These are phyloP conservation scores for Angomonas desouzai DNA, from an alignment of 208 protist species.

Conservation along the genomic window DNA sequence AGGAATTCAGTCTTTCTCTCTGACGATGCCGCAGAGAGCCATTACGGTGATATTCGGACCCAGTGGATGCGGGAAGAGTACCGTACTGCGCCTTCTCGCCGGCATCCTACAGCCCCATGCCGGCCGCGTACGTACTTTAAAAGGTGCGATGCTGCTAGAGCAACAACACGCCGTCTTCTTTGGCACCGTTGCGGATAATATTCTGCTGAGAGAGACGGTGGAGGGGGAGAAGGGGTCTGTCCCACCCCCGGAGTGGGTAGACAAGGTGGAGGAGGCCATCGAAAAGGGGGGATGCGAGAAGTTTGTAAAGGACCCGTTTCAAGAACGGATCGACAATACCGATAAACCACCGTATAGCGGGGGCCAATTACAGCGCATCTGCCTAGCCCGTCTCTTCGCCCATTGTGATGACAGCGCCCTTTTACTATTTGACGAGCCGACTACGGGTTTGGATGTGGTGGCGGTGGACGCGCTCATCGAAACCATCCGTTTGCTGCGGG, in stretches of 20 bases:
- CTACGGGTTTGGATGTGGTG: slow-evolving; percentile 52
- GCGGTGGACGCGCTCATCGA: slow-evolving; percentile 42
- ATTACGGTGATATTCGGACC: slow-evolving; percentile 71
- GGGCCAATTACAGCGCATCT: slow-evolving; percentile 77
- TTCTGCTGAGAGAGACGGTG: slow-evolving; percentile 39
- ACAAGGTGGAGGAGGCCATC: slow-evolving; percentile 28
- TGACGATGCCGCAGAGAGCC: slow-evolving; percentile 22
- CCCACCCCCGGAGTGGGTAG: neutral
- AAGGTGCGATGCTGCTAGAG: slow-evolving; percentile 50
- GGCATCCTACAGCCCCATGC: slow-evolving; percentile 41
- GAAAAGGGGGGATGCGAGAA: slow-evolving; percentile 35
- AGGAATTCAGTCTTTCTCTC: slow-evolving; percentile 38
- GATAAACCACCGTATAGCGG: slow-evolving; percentile 76
- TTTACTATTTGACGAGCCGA: slow-evolving; percentile 75
- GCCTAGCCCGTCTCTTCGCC: slow-evolving; percentile 66
- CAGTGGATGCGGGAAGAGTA: slow-evolving; percentile 79
- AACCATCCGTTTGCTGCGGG: slow-evolving; percentile 49
- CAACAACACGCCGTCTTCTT: slow-evolving; percentile 78
- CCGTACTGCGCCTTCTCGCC: slow-evolving; percentile 55
- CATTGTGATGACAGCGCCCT: slow-evolving; percentile 36
- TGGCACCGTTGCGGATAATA: slow-evolving; percentile 73
- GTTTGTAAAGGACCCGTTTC: slow-evolving; percentile 61
- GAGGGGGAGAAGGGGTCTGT: neutral
- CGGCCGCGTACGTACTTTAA: slow-evolving; percentile 49
- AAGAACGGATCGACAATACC: slow-evolving; percentile 53